Evolutionary conservation across 2,329 filamentous ascomycete genomes (phyloP).

Genomic region (Hypoxylon sp.): DNA sequence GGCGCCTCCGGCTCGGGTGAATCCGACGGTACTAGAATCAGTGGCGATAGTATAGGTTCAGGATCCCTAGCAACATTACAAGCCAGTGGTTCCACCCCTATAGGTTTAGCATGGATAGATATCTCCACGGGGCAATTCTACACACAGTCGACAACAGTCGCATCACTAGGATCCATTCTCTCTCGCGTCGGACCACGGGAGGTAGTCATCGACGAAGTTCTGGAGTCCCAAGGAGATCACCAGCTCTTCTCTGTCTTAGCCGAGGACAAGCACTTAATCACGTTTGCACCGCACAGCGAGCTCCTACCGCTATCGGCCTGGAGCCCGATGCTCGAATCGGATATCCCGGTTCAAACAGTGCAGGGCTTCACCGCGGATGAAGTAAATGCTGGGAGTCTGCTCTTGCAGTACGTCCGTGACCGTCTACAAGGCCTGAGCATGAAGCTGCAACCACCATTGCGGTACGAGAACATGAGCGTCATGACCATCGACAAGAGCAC

Average conservation of each 20-base stretch:
- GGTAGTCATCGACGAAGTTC: constrained; percentile 80
- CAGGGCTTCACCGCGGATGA: constrained; percentile 77
- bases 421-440: constrained; percentile 83
- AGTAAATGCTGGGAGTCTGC: constrained; percentile 80
- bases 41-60: constrained; percentile 3
- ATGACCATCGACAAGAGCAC: constrained; percentile 96
- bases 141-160: constrained; percentile 81
- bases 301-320: constrained; percentile 73
- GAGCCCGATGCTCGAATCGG: constrained; percentile 82
- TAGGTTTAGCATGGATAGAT: constrained; percentile 93
- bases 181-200: constrained; percentile 88
- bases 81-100: constrained; percentile 45
- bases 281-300: constrained; percentile 72
- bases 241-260: constrained; percentile 77
- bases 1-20: constrained; percentile 39
- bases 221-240: constrained; percentile 71
- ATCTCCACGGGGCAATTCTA: constrained; percentile 95
- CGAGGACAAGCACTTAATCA: constrained; percentile 82
- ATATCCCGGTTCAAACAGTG: constrained; percentile 69
- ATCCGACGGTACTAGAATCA: neutral
- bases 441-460: constrained; percentile 85
- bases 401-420: constrained; percentile 88
- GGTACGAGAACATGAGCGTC: constrained; percentile 79
- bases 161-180: constrained; percentile 82
- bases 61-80: constrained; percentile 28